Percentiles rank a stretch among this genome's conserved stretches.
Conservation (phyloP, 2,329 filamentous ascomycete genomes). For the Periglandula ipomoeae region DNA sequence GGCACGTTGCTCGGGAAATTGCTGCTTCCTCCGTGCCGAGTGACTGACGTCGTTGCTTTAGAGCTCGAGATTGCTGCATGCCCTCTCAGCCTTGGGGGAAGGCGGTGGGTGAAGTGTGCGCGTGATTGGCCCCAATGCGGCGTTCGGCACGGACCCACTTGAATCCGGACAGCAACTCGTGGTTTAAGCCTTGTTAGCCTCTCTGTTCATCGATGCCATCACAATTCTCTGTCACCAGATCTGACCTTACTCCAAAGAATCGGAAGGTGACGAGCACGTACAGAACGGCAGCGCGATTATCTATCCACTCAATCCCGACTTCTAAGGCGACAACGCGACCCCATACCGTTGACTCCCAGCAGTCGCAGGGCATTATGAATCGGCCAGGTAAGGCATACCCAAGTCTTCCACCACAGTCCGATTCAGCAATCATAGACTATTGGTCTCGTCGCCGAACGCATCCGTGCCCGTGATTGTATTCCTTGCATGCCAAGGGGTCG, state of each 20-base stretch:
- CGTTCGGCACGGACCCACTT: conserved; percentile 31
- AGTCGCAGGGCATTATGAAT: conserved; percentile 39
- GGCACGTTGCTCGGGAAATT: not conserved
- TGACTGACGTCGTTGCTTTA: not conserved
- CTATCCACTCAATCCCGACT: not conserved
- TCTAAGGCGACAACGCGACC: not conserved
- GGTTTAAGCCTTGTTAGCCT: conserved; percentile 17
- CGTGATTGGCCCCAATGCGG: conserved; percentile 19
- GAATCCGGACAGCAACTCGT: conserved; percentile 23
- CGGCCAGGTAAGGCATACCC: conserved; percentile 45
- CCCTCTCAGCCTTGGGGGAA: conserved; percentile 14
- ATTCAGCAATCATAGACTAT: conserved; percentile 4
- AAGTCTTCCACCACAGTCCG: conserved; percentile 10
- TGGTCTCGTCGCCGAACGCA: not conserved
- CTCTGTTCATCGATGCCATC: conserved; percentile 10
- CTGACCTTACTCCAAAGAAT: not conserved
- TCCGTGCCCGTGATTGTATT: not conserved
- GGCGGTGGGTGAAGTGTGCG: not conserved
- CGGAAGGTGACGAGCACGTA: not conserved
- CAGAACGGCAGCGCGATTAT: not conserved
- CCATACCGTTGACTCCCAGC: not conserved
- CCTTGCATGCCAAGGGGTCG: no score
- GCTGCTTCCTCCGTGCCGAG: not conserved
- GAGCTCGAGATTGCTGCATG: not conserved
- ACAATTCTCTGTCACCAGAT: not conserved